Percentiles rank a stretch among this genome's conserved stretches.
These are phyloP conservation scores for Gossypium armourianum DNA, from an alignment of 441 rosid species.

Conservation along the genomic window DNA sequence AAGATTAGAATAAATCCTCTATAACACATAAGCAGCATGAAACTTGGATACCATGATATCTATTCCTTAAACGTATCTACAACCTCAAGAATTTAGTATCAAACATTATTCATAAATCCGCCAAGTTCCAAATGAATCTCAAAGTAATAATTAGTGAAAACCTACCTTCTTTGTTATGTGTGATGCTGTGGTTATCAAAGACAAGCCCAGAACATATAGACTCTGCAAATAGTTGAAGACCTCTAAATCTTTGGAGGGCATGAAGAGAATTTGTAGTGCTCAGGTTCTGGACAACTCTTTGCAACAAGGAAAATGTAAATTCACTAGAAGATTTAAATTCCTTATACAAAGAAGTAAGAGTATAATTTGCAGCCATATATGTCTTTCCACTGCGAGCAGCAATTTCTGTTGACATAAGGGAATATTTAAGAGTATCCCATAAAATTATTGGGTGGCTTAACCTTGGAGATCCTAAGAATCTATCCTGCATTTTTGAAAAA, in stretches of 20 bases:
- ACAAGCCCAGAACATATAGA: constrained; percentile 65
- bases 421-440: constrained; percentile 89
- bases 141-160: not conserved
- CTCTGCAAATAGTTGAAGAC: constrained; percentile 64
- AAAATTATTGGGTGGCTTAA: constrained; percentile 47
- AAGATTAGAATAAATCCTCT: not conserved
- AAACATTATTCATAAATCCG: not conserved
- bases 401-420: constrained; percentile 76
- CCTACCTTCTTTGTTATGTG: constrained; percentile 42
- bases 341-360: constrained; percentile 41
- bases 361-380: constrained; percentile 38
- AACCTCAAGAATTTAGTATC: not conserved
- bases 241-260: constrained; percentile 77
- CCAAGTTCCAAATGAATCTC: not conserved
- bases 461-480: constrained; percentile 32
- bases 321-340: constrained; percentile 66
- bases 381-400: constrained; percentile 56
- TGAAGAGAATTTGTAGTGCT: constrained; percentile 48
- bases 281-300: constrained; percentile 54
- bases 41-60: not conserved
- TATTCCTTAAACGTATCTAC: not conserved
- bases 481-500: constrained; percentile 38
- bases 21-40: not conserved
- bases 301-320: constrained; percentile 55
- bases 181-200: constrained; percentile 26